Base-by-base conservation (phyloP, 1,284 basidiomycete species). In the Lentinula novae-zelandiae region DNA sequence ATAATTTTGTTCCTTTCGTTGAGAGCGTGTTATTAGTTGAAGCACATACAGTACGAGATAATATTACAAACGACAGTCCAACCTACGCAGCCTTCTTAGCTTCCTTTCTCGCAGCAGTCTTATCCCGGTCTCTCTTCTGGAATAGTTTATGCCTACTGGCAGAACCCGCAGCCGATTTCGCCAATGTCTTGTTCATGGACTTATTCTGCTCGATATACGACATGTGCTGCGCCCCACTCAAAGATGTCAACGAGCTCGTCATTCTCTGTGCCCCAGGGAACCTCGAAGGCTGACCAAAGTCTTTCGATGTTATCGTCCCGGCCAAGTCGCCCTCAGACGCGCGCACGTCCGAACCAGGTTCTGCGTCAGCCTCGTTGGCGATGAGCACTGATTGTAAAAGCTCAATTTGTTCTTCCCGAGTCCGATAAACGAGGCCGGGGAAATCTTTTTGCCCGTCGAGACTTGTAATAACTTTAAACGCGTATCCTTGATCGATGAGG, bases 391-490 rank as follows among this genome's bases (percentile, higher is more conserved):
- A 91, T 63, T 93, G 90, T 40, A 99, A 81, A 17, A 99, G 83
- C 72, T 97, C 95, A 65, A 99, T 96, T 78, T 99, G 97, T 71
- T 97, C 92, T 66, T 93, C 87, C 70, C 87, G 86, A 48, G 91
- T 94, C 68, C 85, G 87, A 80, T 97, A 99, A 57, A 98, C 96
- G 60, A 99, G 82, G 66, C 94, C 92, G 1, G 92, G 88, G 70
- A 97, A 82, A 53, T 85, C 80, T 63, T 97, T 89, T 53, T 98
- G 82, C 1, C 97, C 97, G 65, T 97, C 94, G 22, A 99, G 85
- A 68, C 97, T 93, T 7, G 97, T 99, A 75, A 99, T 99, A 60
- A 99, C 96, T 74, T 98, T 98, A 85, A 99, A 99, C 1, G 96
- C 93, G 75, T 99, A 99, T 0, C 96, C 96, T 77, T 98, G 92